Evolutionary conservation across 345 rosid species (phyloP), one percentile per base, ranked within the genome.

Genomic region (Chamaenerion angustifolium): DNA sequence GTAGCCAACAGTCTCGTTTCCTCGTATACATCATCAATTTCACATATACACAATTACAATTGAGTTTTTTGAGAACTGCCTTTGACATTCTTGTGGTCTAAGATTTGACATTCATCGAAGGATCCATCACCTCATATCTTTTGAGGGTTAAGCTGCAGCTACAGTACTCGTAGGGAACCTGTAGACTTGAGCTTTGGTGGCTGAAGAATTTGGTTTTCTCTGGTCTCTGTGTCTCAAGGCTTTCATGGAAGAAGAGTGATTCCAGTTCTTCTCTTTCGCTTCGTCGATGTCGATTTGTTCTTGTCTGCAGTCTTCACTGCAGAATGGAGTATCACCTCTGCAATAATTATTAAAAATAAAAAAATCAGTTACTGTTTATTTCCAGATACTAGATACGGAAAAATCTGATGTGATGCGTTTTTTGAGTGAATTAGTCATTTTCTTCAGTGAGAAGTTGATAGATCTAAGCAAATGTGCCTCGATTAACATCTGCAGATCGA

Each of bases 281-380:
- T 69, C 75, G n/a, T 73, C 78, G 37, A 58, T 52, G 45, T 70
- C 72, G 41, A 73, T 67, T 12, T 70, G 78, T 47, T 70, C 72
- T 56, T 67, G 67, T 59, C 78, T 64, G 65, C 75, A 73, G 47
- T 56, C 67, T 49, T 56, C 56, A 40, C 61, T 62, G 42, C 67
- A 73, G 40, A 73, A 73, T 3, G 78, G 70, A 0, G 72, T 66
- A 49, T 73, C 64, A 42, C 78, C 78, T 58, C 78, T 73, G 70
- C 66, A 66, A n/a, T n/a, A n/a, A n/a, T n/a, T n/a, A n/a, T n/a
- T n/a, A n/a, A 4, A 7, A 21, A 21, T 40, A 4, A 5, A 19
- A 16, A 14, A 46, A 48, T n/a, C 37, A 5, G 37, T 31, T 31
- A 31, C 37, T 31, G n/a, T n/a, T n/a, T n/a, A n/a, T n/a, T n/a